Base-by-base conservation (phyloP, 345 rosid species). In the Eucalyptus grandis region DNA sequence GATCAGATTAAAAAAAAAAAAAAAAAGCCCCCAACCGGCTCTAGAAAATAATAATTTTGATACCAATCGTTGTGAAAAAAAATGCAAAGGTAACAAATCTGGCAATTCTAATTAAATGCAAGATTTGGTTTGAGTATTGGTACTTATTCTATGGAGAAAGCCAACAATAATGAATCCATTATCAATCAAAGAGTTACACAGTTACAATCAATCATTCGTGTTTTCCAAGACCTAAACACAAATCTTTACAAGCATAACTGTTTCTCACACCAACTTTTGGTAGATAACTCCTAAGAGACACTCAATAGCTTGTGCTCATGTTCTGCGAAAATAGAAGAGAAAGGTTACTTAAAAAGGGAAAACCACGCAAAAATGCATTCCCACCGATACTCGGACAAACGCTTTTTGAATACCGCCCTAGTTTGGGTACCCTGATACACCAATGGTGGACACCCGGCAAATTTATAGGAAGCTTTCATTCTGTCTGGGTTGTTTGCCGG, bases 81-180 rank as follows among this genome's bases (percentile, higher is more conserved):
- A 65, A n/a, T 0, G 19, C 22, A 15, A 69, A 31, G 22, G 13
- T 69, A 34, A 34, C 10, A 9, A 67, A 69, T 9, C 81, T 65
- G 34, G 43, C 81, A 69, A 69, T 69, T 69, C 12, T 37, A 69
- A 69, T 69, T 24, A 69, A 69, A 65, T 65, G 77, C 11, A 0
- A n/a, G 37, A 10, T 69, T n/a, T 6, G 1, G 6, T 65, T 0
- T 7, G 1, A n/a, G 77, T 65, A n/a, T 27, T 8, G 1, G 0
- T 65, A 14, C 19, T 31, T 27, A 62, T 30, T 56, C 62, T 56
- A 62, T 27, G 4, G 8, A 62, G 34, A 27, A 62, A 30, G 69
- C 34, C 31, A 62, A 27, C n/a, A 62, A 30, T 30, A 30, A 62
- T 30, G 69, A 62, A 62, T 30, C 34, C 69, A 62, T 30, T 62